Percentiles rank a stretch among this genome's conserved stretches.
Evolutionary conservation across 352 stramenopile genomes (phyloP).

Genomic region (Phytophthora ramorum): DNA sequence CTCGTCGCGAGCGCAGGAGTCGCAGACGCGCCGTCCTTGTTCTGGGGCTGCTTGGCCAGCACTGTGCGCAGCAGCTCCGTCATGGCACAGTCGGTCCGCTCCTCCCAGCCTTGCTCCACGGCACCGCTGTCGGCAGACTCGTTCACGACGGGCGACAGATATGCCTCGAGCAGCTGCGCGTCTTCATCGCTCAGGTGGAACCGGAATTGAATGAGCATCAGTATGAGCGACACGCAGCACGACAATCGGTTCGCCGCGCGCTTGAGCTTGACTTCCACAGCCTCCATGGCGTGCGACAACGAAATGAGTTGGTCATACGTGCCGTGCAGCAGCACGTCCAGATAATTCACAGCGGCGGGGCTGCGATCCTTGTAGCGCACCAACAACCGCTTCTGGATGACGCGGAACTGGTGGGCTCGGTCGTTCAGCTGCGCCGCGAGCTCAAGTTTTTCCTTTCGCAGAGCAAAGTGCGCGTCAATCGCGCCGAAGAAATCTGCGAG

Average conservation of each 20-base stretch:
- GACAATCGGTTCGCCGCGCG: constrained; percentile 66
- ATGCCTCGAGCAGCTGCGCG: constrained; percentile 59
- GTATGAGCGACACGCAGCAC: constrained; percentile 79
- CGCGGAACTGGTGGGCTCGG: constrained; percentile 85
- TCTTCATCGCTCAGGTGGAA: constrained; percentile 79
- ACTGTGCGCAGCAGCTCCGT: constrained; percentile 86
- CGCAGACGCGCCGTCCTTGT: constrained; percentile 35
- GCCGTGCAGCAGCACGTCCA: constrained; percentile 88
- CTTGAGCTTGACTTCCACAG: constrained; percentile 58
- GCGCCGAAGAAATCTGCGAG: constrained; percentile 88
- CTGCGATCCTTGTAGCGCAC: constrained; percentile 92
- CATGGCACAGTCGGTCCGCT: constrained; percentile 84
- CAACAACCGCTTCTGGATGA: constrained; percentile 91
- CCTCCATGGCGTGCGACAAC: constrained; percentile 77
- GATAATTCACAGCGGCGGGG: constrained; percentile 73
- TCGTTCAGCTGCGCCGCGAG: constrained; percentile 82
- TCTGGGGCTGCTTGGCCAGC: constrained; percentile 67
- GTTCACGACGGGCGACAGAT: constrained; percentile 76
- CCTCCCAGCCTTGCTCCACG: constrained; percentile 88
- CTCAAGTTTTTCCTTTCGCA: constrained; percentile 70
- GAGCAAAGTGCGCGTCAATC: constrained; percentile 88
- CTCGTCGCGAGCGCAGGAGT: constrained; percentile 30
- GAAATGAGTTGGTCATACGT: constrained; percentile 87
- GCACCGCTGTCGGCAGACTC: constrained; percentile 36
- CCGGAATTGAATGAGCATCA: constrained; percentile 85